Evolutionary conservation across 2,329 filamentous ascomycete species (phyloP).

Genomic region (Sporothrix protearum): DNA sequence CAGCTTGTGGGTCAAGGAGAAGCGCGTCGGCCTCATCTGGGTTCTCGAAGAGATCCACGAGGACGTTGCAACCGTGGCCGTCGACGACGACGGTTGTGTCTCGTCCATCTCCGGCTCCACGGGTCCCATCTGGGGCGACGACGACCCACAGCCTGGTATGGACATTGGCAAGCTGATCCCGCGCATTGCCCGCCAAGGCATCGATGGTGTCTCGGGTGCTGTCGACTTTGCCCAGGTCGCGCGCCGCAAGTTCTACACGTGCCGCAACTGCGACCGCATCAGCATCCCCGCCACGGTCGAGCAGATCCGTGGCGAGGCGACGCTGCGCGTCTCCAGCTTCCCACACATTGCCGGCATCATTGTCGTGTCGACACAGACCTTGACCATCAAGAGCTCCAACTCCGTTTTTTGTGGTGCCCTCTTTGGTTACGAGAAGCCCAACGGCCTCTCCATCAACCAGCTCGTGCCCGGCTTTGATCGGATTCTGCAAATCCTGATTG

Average conservation of each 20-base stretch:
- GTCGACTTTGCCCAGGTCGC: constrained; percentile 74
- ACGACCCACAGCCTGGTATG: constrained; percentile 62
- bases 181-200: constrained; percentile 72
- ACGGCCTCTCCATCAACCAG: constrained; percentile 73
- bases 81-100: constrained; percentile 75
- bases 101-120: constrained; percentile 68
- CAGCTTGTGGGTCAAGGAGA: constrained; percentile 98
- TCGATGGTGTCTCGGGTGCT: constrained; percentile 64
- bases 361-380: constrained; percentile 73
- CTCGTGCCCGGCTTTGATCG: constrained; percentile 85
- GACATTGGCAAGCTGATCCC: constrained; percentile 78
- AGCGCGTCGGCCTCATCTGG: constrained; percentile 90
- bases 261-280: constrained; percentile 69
- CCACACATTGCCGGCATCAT: constrained; percentile 97
- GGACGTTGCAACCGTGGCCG: constrained; percentile 72
- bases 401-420: constrained; percentile 89
- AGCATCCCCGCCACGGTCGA: constrained; percentile 83
- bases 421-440: constrained; percentile 81
- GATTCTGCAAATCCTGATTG: constrained; percentile 73
- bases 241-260: constrained; percentile 76
- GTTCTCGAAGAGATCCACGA: constrained; percentile 97
- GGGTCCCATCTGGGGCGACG: constrained; percentile 80
- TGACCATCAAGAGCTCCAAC: constrained; percentile 88
- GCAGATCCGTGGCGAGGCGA: constrained; percentile 63
- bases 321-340: constrained; percentile 85